These are phyloP conservation scores for Physaria fendleri DNA, from an alignment of 345 rosid species.

Conservation along the genomic window DNA sequence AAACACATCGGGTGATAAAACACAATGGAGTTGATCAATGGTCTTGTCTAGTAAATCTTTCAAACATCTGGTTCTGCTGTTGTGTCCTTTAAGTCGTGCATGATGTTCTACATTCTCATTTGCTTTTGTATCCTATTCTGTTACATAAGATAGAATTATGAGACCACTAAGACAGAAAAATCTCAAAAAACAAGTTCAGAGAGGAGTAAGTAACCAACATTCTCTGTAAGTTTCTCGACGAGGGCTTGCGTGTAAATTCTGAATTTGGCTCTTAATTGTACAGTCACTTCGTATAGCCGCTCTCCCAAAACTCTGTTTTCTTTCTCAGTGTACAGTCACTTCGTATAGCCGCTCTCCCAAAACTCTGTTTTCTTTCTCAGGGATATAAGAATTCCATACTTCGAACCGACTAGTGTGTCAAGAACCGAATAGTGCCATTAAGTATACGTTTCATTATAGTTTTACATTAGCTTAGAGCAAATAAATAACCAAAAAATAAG, in stretches of 20 bases:
- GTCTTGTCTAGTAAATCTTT: slow-evolving; percentile 54
- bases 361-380: slow-evolving; percentile 43
- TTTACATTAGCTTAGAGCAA: no score
- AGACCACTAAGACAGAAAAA: neutral
- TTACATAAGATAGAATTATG: neutral
- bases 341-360: slow-evolving; percentile 69
- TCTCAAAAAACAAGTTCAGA: slow-evolving; percentile 2
- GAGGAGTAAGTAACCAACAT: slow-evolving; percentile 56
- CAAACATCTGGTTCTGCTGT: slow-evolving; percentile 58
- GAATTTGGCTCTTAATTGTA: slow-evolving; percentile 68
- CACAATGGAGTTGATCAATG: slow-evolving; percentile 52
- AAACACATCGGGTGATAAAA: slow-evolving; percentile 58
- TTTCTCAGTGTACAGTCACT: slow-evolving; percentile 53
- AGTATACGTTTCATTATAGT: no score
- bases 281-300: slow-evolving; percentile 61
- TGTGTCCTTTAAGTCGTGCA: slow-evolving; percentile 61
- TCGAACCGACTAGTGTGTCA: slow-evolving; percentile 52
- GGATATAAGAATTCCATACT: slow-evolving; percentile 58
- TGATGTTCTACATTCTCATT: slow-evolving; percentile 69
- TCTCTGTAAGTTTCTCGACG: slow-evolving; percentile 73
- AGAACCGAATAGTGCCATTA: no score
- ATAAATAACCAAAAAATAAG: no score
- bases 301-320: slow-evolving; percentile 60
- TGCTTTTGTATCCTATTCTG: slow-evolving; percentile 59
- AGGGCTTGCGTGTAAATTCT: slow-evolving; percentile 64